These are phyloP conservation scores for Carex pumila DNA, from an alignment of 176 grass and related monocot species.

Conservation along the genomic window DNA sequence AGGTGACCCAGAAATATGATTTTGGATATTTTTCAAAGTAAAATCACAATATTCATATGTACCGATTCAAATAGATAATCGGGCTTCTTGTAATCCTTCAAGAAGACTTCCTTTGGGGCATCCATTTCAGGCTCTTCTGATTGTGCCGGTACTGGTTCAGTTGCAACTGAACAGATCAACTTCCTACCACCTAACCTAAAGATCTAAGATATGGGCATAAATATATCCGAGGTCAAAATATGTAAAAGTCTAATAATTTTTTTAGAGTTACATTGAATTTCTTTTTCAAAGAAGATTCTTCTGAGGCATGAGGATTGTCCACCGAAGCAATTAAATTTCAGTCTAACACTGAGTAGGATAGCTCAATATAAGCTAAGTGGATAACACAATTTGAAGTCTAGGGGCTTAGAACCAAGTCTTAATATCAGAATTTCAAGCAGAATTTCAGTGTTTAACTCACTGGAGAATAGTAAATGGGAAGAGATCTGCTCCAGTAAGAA, in stretches of 20 bases:
- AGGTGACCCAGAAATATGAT: slow-evolving; percentile 8
- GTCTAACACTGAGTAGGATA: neutral
- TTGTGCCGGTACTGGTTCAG: slow-evolving; percentile 48
- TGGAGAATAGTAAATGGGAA: slow-evolving; percentile 23
- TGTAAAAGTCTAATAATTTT: neutral
- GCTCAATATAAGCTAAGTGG: neutral
- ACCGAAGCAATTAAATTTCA: neutral
- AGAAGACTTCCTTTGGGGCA: slow-evolving; percentile 81
- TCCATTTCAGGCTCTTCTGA: slow-evolving; percentile 70
- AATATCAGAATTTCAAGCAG: neutral
- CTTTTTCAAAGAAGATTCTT: neutral
- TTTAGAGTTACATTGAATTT: neutral
- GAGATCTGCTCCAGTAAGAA: slow-evolving; percentile 35
- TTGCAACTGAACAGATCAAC: slow-evolving; percentile 70
- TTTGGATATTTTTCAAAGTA: neutral
- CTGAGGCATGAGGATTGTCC: neutral
- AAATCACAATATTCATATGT: slow-evolving; percentile 12
- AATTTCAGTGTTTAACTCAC: slow-evolving; percentile 32
- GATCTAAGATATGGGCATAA: slow-evolving; percentile 33
- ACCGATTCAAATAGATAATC: slow-evolving; percentile 84
- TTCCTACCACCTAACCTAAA: slow-evolving; percentile 48
- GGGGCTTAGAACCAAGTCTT: neutral
- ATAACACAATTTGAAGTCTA: neutral
- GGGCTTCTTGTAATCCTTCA: slow-evolving; percentile 88
- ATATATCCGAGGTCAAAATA: neutral